These are phyloP conservation scores for Pyropia haitanensis DNA, from an alignment of 23 red algal species.

Conservation along the genomic window DNA sequence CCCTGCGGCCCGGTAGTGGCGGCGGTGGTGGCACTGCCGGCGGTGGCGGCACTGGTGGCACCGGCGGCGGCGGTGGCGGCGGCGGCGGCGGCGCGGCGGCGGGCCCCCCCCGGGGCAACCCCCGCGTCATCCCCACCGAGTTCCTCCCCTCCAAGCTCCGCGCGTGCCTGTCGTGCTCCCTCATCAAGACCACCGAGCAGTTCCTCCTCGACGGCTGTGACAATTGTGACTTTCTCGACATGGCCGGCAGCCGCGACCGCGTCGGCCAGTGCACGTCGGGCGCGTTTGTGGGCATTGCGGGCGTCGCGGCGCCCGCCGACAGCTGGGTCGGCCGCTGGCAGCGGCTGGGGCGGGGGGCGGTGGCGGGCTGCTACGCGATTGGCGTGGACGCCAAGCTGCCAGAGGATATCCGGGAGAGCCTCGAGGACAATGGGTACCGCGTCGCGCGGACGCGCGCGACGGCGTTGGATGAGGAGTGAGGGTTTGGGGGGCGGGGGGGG, in stretches of 20 bases:
- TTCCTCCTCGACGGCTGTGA: conserved; percentile 86
- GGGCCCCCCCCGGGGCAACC: not conserved
- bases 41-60: too few relatives aligned
- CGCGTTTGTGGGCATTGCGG: conserved; percentile 64
- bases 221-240: conserved; percentile 77
- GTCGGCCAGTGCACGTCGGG: conserved; percentile 69
- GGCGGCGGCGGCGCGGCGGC: too few relatives aligned
- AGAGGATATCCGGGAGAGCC: conserved; percentile 69
- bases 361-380: conserved; percentile 86
- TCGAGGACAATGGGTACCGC: conserved; percentile 46
- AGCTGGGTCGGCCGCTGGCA: conserved; percentile 96
- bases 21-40: too few relatives aligned
- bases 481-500: too few relatives aligned
- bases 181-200: conserved; percentile 83
- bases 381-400: conserved; percentile 69
- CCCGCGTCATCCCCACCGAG: conserved; percentile 64
- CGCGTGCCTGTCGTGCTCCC: conserved; percentile 85
- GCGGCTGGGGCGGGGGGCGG: conserved; percentile 20
- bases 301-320: conserved; percentile 48
- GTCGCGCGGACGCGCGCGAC: not conserved
- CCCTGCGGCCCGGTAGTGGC: too few relatives aligned
- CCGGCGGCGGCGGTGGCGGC: too few relatives aligned
- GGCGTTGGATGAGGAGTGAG: not conserved
- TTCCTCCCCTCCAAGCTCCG: conserved; percentile 56
- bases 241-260: conserved; percentile 38